phyloP scores from a whole-genome alignment of 208 protist species.

The Wallacemonas rigidus region DNA sequence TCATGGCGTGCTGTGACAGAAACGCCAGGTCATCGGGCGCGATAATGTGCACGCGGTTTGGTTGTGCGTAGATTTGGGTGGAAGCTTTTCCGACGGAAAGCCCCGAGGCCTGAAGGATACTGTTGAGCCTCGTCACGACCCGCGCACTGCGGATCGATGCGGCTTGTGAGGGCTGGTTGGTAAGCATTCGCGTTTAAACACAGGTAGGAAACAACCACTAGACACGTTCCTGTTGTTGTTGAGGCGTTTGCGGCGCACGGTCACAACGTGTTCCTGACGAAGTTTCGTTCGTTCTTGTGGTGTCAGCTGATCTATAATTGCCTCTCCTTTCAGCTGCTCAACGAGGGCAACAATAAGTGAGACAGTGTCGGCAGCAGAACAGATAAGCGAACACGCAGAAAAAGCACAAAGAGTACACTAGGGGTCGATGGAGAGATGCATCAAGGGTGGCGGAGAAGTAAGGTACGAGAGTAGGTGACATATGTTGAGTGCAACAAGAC shows the following conservation, averaged over 20 bases:
- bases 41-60: conserved; percentile 59
- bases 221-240: not conserved
- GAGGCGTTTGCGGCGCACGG: too few species aligned
- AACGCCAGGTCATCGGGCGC: conserved; percentile 34
- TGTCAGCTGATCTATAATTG: too few species aligned
- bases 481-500: too few species aligned
- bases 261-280: too few species aligned
- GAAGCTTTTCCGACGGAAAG: conserved; percentile 47
- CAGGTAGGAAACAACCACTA: too few species aligned
- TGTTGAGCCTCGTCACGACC: conserved; percentile 40
- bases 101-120: conserved; percentile 43
- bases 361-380: too few species aligned
- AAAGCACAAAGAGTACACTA: too few species aligned
- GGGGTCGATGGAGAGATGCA: too few species aligned
- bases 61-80: conserved; percentile 62
- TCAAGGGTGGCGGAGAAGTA: not conserved
- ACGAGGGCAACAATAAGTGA: too few species aligned
- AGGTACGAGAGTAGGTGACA: not conserved
- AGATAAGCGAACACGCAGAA: too few species aligned
- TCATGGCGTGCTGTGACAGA: conserved; percentile 36
- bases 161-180: not conserved
- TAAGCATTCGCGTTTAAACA: not conserved
- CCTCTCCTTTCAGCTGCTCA: too few species aligned
- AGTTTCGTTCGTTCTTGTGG: too few species aligned
- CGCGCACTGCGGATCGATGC: not conserved